Percentiles rank a stretch among this genome's conserved stretches.
phyloP scores from a whole-genome alignment of 169 alveolate species.

The Eimeria necatrix region DNA sequence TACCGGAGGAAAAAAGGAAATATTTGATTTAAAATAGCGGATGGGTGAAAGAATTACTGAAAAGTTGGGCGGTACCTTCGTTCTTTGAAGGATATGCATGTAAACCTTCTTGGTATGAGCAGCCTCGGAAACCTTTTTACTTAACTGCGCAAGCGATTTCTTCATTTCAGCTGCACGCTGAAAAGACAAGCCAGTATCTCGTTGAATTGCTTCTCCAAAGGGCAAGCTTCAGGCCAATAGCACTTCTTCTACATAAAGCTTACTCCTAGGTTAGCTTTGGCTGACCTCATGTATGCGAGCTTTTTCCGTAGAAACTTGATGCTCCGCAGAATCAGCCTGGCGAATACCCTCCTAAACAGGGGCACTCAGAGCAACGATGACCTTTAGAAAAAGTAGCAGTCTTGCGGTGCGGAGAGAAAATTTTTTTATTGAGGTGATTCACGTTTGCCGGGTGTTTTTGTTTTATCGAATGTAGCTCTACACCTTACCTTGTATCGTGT shows the following conservation, averaged over 20 bases:
- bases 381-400: neutral
- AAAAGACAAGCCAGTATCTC: neutral
- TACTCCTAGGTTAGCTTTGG: neutral
- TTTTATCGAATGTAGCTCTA: neutral
- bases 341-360: slow-evolving; percentile 79
- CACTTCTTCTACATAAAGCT: too few species aligned
- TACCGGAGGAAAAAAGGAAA: neutral
- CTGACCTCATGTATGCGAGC: slow-evolving; percentile 75
- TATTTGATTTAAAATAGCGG: neutral
- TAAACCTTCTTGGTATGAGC: slow-evolving; percentile 69
- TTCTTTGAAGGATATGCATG: slow-evolving; percentile 79
- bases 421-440: too few species aligned
- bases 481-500: slow-evolving; percentile 60
- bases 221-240: neutral
- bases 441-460: too few species aligned
- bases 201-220: neutral
- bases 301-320: slow-evolving; percentile 68
- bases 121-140: slow-evolving; percentile 55
- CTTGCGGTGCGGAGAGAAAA: neutral
- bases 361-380: neutral
- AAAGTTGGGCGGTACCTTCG: slow-evolving; percentile 45
- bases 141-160: slow-evolving; percentile 26
- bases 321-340: slow-evolving; percentile 81
- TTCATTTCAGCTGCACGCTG: slow-evolving; percentile 68
- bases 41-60: neutral